Evolutionary conservation across 164 flowering plant genomes (phyloP).

Genomic region (Pachysandra terminalis): DNA sequence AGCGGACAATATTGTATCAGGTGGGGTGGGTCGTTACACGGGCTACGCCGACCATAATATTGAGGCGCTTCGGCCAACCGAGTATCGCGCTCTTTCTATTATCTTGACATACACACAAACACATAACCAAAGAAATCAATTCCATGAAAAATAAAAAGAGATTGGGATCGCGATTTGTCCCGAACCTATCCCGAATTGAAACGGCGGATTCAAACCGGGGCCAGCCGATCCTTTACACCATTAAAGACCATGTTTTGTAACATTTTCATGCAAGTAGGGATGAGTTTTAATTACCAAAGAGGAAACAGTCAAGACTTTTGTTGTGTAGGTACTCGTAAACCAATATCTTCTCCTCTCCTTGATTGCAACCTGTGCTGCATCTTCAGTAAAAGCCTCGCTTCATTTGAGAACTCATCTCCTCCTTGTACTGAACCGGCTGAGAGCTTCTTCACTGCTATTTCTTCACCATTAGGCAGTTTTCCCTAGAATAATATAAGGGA

Average conservation of each 20-base stretch:
- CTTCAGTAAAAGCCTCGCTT: slow-evolving; percentile 34
- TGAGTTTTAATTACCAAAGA: slow-evolving; percentile 47
- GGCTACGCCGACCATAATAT: slow-evolving; percentile 34
- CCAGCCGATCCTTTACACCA: no score
- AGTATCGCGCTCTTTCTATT: slow-evolving; percentile 1
- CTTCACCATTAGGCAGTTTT: slow-evolving; percentile 24
- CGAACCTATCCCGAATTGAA: no score
- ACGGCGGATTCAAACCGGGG: no score
- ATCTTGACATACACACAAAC: background rate
- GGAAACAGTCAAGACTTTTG: slow-evolving; percentile 38
- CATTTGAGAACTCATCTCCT: slow-evolving; percentile 38
- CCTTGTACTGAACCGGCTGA: slow-evolving; percentile 39
- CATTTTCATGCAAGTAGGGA: background rate
- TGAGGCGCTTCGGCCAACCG: slow-evolving; percentile 32
- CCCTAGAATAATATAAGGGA: slow-evolving; percentile 39
- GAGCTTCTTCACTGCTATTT: slow-evolving; percentile 48
- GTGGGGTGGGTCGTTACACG: no score
- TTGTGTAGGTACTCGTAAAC: slow-evolving; percentile 49
- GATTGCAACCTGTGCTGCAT: slow-evolving; percentile 46
- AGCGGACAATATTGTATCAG: no score
- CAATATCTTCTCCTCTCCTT: slow-evolving; percentile 34
- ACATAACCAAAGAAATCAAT: background rate
- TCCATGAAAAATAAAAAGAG: no score
- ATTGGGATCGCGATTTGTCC: no score
- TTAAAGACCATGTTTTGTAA: background rate